Base-by-base conservation (phyloP, 1,284 basidiomycete species). In the Thecaphora thlaspeos region DNA sequence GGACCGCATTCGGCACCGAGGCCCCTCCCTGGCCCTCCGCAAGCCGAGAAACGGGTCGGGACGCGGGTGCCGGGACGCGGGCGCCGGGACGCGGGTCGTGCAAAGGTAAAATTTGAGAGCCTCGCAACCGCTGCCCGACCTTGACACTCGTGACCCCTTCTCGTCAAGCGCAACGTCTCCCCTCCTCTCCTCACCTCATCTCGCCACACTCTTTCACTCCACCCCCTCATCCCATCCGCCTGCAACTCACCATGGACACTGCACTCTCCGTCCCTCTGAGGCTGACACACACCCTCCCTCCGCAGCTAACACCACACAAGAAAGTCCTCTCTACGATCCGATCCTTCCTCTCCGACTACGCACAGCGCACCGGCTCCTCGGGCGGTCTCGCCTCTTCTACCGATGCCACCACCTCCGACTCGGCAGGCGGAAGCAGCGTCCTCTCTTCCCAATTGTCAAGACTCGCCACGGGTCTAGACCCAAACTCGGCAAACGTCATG, bases 361-460 rank as follows among this genome's bases (percentile, higher is more conserved):
- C 63, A 11, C 49, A 51, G 2, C 43, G 63, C 0, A 66, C 59
- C 1, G 59, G 63, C 1, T 55, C 63, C 1, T 41, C 37, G 37
- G 14, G 43, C 18, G 51, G 55, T 12, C 46, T 49, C 1, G 24
- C 52, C 17, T 42, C 60, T 8, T 15, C 41, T 0, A 22, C 45
- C 0, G 38, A 41, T 32, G 32, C 26, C 38, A n/a, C 7, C 28
- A 34, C 28, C 18, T 5, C 28, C 18, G 23, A 3, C 12, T 8
- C 10, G 18, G 23, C 14, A 17, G 44, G 19, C 3, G 45, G 24
- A 21, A 11, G 10, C 7, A 59, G 63, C 11, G 46, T 66, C 1
- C 46, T 66, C 1, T 58, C 63, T 3, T 44, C 52, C 0, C 63
- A 66, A 22, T 38, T 66, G 5, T 62, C 63, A 0, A 8, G 63